Evolutionary conservation across 2,329 filamentous ascomycete species (phyloP).

Genomic region (Zarea fungicola): DNA sequence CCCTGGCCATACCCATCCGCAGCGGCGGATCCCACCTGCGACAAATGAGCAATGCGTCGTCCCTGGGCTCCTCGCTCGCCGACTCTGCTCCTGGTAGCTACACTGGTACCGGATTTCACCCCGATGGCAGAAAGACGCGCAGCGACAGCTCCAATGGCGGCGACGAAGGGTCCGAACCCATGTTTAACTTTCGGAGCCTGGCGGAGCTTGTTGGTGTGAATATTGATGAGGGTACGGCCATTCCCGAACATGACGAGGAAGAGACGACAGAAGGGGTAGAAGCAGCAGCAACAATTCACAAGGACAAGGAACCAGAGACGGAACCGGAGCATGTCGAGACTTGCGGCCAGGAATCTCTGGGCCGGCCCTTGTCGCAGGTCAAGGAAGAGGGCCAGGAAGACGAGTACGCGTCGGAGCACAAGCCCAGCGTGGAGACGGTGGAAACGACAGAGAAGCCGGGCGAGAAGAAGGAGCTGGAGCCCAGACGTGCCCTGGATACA

Average conservation of each 20-base stretch:
- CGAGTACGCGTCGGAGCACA: constrained; percentile 27
- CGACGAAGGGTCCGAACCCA: constrained; percentile 59
- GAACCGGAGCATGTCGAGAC: too few species aligned
- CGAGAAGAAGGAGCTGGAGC: constrained; percentile 4
- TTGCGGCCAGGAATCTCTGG: constrained; percentile 17
- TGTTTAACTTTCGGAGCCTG: constrained; percentile 89
- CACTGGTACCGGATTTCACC: constrained; percentile 28
- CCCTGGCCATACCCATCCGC: constrained; percentile 40
- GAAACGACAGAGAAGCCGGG: not conserved
- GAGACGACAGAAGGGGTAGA: not conserved
- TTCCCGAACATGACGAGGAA: constrained; percentile 18
- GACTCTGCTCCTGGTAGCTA: constrained; percentile 59
- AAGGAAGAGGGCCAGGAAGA: constrained; percentile 34
- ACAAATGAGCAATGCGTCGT: constrained; percentile 83
- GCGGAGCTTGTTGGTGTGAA: constrained; percentile 74
- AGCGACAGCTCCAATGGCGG: constrained; percentile 46
- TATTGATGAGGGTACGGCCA: constrained; percentile 41
- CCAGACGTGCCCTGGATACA: not conserved
- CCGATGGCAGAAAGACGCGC: constrained; percentile 33
- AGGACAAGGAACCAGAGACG: too few species aligned
- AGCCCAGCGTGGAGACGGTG: constrained; percentile 18
- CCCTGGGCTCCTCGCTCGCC: constrained; percentile 68
- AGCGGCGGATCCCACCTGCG: constrained; percentile 67
- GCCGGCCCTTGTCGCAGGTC: constrained; percentile 31
- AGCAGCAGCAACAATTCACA: constrained; percentile 21